Conservation (phyloP, 1,284 basidiomycete genomes). For the Cryptococcus sp. region DNA sequence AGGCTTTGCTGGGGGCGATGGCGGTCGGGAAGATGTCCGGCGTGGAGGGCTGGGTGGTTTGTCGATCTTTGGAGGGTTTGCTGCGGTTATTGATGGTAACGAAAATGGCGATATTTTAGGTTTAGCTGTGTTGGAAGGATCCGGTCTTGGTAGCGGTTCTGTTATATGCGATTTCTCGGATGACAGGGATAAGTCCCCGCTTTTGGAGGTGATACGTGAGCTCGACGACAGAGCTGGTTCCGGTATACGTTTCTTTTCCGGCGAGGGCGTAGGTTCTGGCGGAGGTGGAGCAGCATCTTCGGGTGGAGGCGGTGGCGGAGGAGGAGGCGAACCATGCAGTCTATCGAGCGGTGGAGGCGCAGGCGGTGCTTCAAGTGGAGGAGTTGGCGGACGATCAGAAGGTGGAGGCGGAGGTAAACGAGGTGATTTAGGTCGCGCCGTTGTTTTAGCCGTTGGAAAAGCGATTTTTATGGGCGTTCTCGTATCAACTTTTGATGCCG, state of each 20-base stretch:
- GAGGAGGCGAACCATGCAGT: slow-evolving; percentile 27
- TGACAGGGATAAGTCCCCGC: too few relatives aligned
- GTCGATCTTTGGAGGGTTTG: slow-evolving; percentile 21
- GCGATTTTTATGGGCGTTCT: not conserved
- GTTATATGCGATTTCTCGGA: too few relatives aligned
- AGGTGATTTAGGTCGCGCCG: not conserved
- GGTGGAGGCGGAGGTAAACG: slow-evolving; percentile 2
- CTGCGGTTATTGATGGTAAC: slow-evolving; percentile 6
- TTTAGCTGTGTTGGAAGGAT: too few relatives aligned
- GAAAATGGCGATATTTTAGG: slow-evolving; percentile 30
- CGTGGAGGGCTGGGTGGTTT: slow-evolving; percentile 28
- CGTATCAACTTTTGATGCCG: not conserved
- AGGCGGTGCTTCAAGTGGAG: slow-evolving; percentile 6
- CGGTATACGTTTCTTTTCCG: too few relatives aligned
- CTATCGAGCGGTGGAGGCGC: slow-evolving; percentile 22
- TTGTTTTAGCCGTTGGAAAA: not conserved
- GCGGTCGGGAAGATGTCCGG: slow-evolving; percentile 20
- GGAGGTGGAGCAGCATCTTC: slow-evolving; percentile 51
- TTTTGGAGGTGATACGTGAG: too few relatives aligned
- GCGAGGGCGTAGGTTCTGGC: slow-evolving; percentile 24
- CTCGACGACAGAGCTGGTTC: too few relatives aligned
- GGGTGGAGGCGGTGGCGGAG: slow-evolving; percentile 29
- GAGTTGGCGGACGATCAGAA: slow-evolving; percentile 8
- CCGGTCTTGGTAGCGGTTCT: too few relatives aligned
- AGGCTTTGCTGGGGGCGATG: slow-evolving; percentile 21